These are phyloP conservation scores for Madurella mycetomatis DNA, from an alignment of 2,329 filamentous ascomycete genomes.

Conservation along the genomic window DNA sequence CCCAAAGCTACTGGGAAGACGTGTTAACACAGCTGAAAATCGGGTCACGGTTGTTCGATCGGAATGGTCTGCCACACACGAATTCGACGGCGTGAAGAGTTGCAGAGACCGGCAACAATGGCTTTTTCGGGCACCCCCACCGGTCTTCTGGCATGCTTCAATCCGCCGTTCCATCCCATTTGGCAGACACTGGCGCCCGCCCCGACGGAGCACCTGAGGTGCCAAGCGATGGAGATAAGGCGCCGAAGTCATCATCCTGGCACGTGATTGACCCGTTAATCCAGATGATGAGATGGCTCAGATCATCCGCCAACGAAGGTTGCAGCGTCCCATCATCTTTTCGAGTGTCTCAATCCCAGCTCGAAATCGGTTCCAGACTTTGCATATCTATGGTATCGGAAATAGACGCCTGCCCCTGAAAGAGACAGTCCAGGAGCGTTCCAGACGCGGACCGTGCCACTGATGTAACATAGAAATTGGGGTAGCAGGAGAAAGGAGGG, in stretches of 20 bases:
- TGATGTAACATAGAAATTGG: conserved; percentile 11
- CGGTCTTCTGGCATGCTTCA: neutral
- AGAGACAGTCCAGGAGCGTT: neutral
- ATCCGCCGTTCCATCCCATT: neutral
- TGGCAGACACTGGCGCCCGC: neutral
- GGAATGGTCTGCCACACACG: neutral
- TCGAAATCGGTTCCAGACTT: conserved; percentile 19
- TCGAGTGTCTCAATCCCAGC: neutral
- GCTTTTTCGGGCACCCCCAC: neutral
- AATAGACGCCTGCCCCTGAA: conserved; percentile 6
- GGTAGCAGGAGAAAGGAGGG: neutral
- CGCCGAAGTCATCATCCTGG: neutral
- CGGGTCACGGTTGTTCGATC: neutral
- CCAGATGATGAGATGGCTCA: no score
- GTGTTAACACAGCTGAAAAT: neutral
- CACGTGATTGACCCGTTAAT: neutral
- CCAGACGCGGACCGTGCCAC: conserved; percentile 5
- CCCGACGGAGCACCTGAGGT: neutral
- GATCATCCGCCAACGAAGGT: no score
- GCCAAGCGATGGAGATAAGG: conserved; percentile 1
- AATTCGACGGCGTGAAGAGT: neutral
- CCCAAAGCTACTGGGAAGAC: neutral
- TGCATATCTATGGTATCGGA: conserved; percentile 19
- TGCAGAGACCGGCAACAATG: neutral
- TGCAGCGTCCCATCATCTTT: no score